A percentile compares a stretch with the other conserved stretches of the same genome.
Evolutionary conservation across 805 yeast species (phyloP).

Genomic region (Ascoidea asiatica): DNA sequence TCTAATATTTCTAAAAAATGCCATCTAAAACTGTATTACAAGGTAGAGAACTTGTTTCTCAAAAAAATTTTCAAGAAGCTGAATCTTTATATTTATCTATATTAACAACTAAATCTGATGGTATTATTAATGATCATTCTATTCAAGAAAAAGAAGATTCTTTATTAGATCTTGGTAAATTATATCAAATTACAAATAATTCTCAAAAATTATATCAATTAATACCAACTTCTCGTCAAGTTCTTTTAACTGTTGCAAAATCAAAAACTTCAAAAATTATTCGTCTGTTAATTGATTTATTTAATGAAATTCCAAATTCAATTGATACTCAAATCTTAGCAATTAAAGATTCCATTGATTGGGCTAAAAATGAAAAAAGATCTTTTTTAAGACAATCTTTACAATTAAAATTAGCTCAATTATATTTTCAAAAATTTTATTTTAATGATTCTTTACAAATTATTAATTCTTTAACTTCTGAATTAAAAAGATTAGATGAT

Average conservation of each 20-base stretch:
- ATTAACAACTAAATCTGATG: slow-evolving; percentile 5
- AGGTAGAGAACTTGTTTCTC: not conserved
- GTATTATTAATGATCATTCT: slow-evolving; percentile 21
- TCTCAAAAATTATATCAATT: slow-evolving; percentile 42
- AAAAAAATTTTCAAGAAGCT: slow-evolving; percentile 1
- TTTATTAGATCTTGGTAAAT: slow-evolving; percentile 60
- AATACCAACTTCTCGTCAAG: slow-evolving; percentile 51
- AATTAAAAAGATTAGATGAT: slow-evolving; percentile 90
- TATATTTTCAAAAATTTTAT: slow-evolving; percentile 50
- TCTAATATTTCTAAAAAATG: too few species aligned
- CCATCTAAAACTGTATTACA: not conserved
- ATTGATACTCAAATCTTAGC: slow-evolving; percentile 60
- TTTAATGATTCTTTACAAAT: slow-evolving; percentile 62
- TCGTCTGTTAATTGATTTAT: slow-evolving; percentile 64
- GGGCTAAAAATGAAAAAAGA: slow-evolving; percentile 78
- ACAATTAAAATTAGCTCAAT: slow-evolving; percentile 68
- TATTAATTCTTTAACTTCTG: slow-evolving; percentile 59
- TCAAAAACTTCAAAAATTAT: slow-evolving; percentile 91
- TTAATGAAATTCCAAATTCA: slow-evolving; percentile 48
- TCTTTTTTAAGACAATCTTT: slow-evolving; percentile 80
- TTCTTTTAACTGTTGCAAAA: slow-evolving; percentile 76
- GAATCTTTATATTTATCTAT: not conserved
- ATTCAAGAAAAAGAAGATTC: slow-evolving; percentile 53
- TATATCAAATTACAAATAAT: slow-evolving; percentile 41
- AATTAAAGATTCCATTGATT: slow-evolving; percentile 68